Evolutionary conservation across 1,284 basidiomycete species (phyloP).

Genomic region (Ceratobasidium sp.): DNA sequence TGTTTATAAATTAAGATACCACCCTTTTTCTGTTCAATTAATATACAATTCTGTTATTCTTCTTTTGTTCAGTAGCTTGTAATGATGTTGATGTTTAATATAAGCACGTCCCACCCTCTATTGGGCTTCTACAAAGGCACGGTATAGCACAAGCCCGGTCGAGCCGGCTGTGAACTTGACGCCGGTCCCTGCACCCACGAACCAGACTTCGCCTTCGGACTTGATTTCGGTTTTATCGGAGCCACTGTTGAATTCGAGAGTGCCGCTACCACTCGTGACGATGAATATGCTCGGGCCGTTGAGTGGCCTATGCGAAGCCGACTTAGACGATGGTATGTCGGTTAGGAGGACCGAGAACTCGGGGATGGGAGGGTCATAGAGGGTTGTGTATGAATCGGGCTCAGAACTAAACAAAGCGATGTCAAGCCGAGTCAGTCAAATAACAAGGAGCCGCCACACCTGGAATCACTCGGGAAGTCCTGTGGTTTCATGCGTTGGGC

Average conservation of each 20-base stretch:
- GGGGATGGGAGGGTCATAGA: constrained; percentile 95
- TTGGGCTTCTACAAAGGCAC: constrained; percentile 71
- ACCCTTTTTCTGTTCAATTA: constrained; percentile 2
- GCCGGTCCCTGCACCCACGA: constrained; percentile 77
- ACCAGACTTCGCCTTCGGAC: constrained; percentile 81
- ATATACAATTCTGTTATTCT: constrained; percentile 10
- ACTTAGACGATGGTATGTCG: constrained; percentile 55
- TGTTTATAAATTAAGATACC: constrained; percentile 13
- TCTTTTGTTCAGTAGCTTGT: constrained; percentile 8
- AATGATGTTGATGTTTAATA: constrained; percentile 7
- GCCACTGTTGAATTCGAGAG: constrained; percentile 50
- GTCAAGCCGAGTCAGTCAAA: background rate
- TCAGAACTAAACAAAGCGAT: background rate
- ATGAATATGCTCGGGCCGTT: constrained; percentile 88
- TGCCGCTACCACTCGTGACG: constrained; percentile 74
- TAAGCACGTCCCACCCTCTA: background rate
- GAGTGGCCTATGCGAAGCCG: constrained; percentile 66
- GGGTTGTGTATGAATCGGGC: constrained; percentile 48
- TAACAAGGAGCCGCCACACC: background rate
- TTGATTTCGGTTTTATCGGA: constrained; percentile 53
- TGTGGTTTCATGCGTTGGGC: constrained; percentile 74
- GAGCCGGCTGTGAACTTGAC: constrained; percentile 58
- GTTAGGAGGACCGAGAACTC: constrained; percentile 90
- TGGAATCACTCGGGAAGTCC: constrained; percentile 55
- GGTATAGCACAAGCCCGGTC: constrained; percentile 65